Base-by-base conservation (phyloP, 1,284 basidiomycete species). In the Apiotrichum akiyoshidainum region DNA sequence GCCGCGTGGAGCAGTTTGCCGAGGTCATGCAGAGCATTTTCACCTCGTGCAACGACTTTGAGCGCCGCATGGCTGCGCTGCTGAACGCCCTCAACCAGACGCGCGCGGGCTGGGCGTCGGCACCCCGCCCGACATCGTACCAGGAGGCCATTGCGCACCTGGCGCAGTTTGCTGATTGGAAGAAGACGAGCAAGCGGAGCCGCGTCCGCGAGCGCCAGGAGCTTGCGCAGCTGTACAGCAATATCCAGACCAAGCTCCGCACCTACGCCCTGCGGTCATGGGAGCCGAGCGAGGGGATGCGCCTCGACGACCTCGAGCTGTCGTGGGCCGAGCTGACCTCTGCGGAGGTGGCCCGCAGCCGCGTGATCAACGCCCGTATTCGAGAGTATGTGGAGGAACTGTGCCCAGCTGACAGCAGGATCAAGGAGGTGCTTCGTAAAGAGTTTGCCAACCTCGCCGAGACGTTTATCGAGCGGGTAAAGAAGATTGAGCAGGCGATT, bases 171-270 rank as follows among this genome's bases (percentile, higher is more conserved):
- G 84, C 85, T 34, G 81, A 81, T 2, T 94, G 96, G 79, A 96
- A 96, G 75, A 86, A 87, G 70, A 89, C 88, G 0, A 86, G 82
- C 46, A 96, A 97, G 71, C 84, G 92, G 8, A 81, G 81, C 2
- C 95, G 92, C 88, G 90, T 94, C 7, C 87, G 85, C 2, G 94
- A 98, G 76, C 86, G 89, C 68, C 90, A 92, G 71, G 92, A 95
- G 64, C 80, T 97, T 9, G 85, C 87, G 3, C 91, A 89, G 2
- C 82, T 98, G 14, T 90, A 97, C 66, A 87, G 89, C 6, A 97
- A 97, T 71, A 88, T 99, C 40, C 90, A 94, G 75, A 97, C 92
- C 1, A 97, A 98, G 77, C 80, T 99, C 63, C 85, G 84, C 73
- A 98, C 94, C 16, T 98, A 98, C 78, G 86, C 88, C 13, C 73